phyloP scores from a whole-genome alignment of 2,329 filamentous ascomycete species.

The Fusarium verticillioides region DNA sequence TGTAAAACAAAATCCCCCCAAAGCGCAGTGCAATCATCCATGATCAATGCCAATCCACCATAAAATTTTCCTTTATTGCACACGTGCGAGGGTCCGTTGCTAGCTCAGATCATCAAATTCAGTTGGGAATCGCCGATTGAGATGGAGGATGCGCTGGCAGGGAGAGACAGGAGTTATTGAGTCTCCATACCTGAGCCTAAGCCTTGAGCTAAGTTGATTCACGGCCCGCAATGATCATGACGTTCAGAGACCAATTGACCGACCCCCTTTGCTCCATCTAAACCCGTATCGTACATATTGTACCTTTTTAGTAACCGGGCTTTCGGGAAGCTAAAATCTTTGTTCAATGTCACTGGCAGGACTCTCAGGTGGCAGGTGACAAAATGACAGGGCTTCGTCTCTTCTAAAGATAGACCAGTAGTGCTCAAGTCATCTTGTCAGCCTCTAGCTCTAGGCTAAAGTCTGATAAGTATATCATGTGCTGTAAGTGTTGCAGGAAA shows the following conservation, averaged over 20 bases:
- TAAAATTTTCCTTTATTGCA: conserved; percentile 18
- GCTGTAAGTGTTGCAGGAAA: neutral
- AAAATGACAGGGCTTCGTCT: neutral
- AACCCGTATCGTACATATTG: neutral
- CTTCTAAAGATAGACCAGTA: neutral
- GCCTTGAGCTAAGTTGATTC: neutral
- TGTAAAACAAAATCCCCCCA: neutral
- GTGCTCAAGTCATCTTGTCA: neutral
- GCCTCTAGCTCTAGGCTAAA: conserved; percentile 1
- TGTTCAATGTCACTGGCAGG: neutral
- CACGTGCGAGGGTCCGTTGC: conserved; percentile 2
- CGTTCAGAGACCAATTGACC: conserved; percentile 9
- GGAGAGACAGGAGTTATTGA: conserved; percentile 3
- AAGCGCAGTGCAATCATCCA: neutral
- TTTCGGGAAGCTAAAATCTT: conserved; percentile 20
- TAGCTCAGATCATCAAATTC: conserved; percentile 36
- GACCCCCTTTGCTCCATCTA: conserved; percentile 4
- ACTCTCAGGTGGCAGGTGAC: neutral
- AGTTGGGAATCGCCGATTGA: conserved; percentile 32
- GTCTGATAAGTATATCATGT: neutral
- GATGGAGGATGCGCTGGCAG: conserved; percentile 32
- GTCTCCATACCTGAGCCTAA: conserved; percentile 15
- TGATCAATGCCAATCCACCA: conserved; percentile 15
- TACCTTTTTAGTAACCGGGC: conserved; percentile 6
- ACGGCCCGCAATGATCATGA: conserved; percentile 29